These are phyloP conservation scores for Cunninghamia lanceolata DNA, from an alignment of 75 land plant genomes.

Conservation along the genomic window DNA sequence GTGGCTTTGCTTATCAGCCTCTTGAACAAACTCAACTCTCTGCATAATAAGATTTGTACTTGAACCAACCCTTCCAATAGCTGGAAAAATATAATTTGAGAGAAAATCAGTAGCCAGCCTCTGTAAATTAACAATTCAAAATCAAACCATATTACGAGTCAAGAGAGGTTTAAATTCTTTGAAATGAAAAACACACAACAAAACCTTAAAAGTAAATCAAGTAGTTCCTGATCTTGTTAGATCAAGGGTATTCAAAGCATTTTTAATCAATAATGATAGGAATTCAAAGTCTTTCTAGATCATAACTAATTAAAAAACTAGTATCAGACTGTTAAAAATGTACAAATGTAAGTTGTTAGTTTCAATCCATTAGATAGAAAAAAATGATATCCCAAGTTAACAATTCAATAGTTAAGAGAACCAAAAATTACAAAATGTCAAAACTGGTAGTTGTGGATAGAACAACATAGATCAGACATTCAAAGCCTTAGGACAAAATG, in stretches of 20 bases:
- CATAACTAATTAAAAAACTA: neutral
- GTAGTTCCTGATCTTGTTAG: too few species aligned
- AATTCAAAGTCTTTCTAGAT: too few species aligned
- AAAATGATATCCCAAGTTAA: too few species aligned
- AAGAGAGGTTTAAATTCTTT: neutral
- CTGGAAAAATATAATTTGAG: slow-evolving; percentile 69
- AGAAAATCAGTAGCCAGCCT: too few species aligned
- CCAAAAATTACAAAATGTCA: neutral
- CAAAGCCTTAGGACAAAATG: too few species aligned
- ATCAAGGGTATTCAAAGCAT: too few species aligned
- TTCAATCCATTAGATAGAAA: neutral
- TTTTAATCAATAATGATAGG: too few species aligned
- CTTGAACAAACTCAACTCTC: slow-evolving; percentile 63
- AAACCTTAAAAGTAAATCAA: too few species aligned
- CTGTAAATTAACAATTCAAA: slow-evolving; percentile 18
- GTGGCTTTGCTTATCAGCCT: slow-evolving; percentile 59
- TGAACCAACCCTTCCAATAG: slow-evolving; percentile 80
- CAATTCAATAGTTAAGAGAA: neutral
- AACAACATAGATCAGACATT: neutral
- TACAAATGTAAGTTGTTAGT: too few species aligned
- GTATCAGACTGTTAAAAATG: too few species aligned
- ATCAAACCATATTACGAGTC: neutral
- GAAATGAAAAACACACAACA: too few species aligned
- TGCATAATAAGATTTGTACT: slow-evolving; percentile 69
- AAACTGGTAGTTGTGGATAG: neutral